Conservation (phyloP, 2,329 filamentous ascomycete species). For the Penicillium griseofulvum region DNA sequence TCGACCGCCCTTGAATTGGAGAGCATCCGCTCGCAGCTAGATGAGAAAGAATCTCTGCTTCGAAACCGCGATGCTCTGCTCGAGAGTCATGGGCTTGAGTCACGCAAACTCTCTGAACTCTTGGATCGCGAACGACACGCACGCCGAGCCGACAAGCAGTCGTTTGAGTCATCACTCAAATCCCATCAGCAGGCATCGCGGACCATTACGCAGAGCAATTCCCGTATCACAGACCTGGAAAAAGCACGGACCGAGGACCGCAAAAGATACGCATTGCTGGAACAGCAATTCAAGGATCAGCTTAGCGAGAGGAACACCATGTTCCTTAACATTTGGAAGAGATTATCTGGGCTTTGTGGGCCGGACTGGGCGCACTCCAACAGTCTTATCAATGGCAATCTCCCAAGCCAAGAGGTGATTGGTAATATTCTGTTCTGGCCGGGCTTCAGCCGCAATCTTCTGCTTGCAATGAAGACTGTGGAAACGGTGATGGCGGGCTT, state of each 20-base stretch:
- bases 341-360: slow-evolving; percentile 80
- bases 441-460: slow-evolving; percentile 84
- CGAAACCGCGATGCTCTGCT: slow-evolving; percentile 85
- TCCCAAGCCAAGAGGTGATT: slow-evolving; percentile 82
- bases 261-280: slow-evolving; percentile 70
- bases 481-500: slow-evolving; percentile 77
- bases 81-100: slow-evolving; percentile 84
- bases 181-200: slow-evolving; percentile 84
- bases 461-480: slow-evolving; percentile 81
- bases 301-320: slow-evolving; percentile 85
- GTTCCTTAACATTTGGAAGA: slow-evolving; percentile 84
- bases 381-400: slow-evolving; percentile 79
- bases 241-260: slow-evolving; percentile 73
- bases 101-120: slow-evolving; percentile 77
- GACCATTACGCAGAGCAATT: slow-evolving; percentile 80
- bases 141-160: slow-evolving; percentile 80
- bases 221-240: slow-evolving; percentile 82
- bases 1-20: slow-evolving; percentile 80
- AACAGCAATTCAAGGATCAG: slow-evolving; percentile 80
- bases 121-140: slow-evolving; percentile 86
- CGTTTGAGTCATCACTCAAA: slow-evolving; percentile 84
- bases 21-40: slow-evolving; percentile 68
- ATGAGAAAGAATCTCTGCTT: slow-evolving; percentile 88
- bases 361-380: slow-evolving; percentile 90
- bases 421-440: slow-evolving; percentile 72